Conservation (phyloP, 345 rosid genomes). For the Euphorbia pulcherrima region DNA sequence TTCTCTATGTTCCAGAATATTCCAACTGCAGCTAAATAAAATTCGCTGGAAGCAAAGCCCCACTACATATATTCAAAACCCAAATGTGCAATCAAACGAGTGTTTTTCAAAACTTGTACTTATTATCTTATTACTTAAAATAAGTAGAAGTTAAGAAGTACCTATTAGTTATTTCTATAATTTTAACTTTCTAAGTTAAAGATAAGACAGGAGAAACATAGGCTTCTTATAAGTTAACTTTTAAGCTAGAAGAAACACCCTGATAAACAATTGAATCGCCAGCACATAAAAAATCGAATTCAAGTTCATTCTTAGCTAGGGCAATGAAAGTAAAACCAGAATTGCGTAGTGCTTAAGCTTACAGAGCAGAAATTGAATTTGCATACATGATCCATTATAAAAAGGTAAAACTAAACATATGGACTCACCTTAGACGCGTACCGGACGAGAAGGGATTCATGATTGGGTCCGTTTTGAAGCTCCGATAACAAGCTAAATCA, state of each 20-base stretch:
- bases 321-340: conserved; percentile 3
- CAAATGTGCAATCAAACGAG: conserved; percentile 11
- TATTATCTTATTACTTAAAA: too few species aligned
- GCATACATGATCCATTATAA: conserved; percentile 9
- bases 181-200: too few species aligned
- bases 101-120: too few species aligned
- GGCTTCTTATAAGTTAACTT: too few species aligned
- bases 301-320: not conserved
- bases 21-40: conserved; percentile 7
- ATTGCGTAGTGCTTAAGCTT: conserved; percentile 9
- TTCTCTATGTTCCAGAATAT: not conserved
- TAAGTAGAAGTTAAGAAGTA: too few species aligned
- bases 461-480: conserved; percentile 45
- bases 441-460: conserved; percentile 98
- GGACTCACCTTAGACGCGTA: conserved; percentile 85
- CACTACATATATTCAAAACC: not conserved
- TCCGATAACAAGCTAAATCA: conserved; percentile 23
- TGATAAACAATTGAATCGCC: not conserved
- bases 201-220: too few species aligned
- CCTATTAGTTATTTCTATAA: too few species aligned
- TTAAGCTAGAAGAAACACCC: too few species aligned
- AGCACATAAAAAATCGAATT: conserved; percentile 1
- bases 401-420: conserved; percentile 6
- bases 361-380: not conserved
- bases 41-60: conserved; percentile 2